Evolutionary conservation across 2,329 filamentous ascomycete genomes (phyloP), one percentile per base, ranked within the genome.

Genomic region (Pseudogymnoascus destructans): DNA sequence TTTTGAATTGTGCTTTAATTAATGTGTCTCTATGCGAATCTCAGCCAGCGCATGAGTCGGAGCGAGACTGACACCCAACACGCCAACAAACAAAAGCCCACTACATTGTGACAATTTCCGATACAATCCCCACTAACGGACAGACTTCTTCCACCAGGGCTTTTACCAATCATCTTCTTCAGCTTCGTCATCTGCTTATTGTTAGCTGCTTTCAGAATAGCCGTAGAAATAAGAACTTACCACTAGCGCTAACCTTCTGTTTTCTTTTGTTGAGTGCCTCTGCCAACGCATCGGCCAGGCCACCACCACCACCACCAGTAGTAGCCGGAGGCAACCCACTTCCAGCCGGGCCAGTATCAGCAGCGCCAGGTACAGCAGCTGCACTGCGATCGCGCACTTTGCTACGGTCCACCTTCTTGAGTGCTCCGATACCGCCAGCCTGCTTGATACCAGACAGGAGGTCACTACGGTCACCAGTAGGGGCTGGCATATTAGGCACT

Each of bases 241-340:
- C 92, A 77, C 89, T 95, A 70, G 88, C 86, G 73, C 88, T 89
- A 70, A 96, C 92, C 77, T 95, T 95, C 72, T 89, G 83, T 77
- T 96, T 96, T 71, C 92, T 80, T 74, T 88, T 87, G 68, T 85
- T 82, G 66, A 91, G 72, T 59, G 86, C 87, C 61, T 82, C 85
- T 60, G 88, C 88, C 65, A 95, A 74, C 54, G 89, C 91, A 73
- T 86, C 89, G 19, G 89, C 89, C 79, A 96, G 81, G 33, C 82
- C 84, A 59, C 83, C 73, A 33, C 73, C 81, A 9, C 80, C 79
- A 15, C 76, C 78, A 42, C 78, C 78, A 55, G 75, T 71, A 21
- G 78, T 78, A 49, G 79, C 73, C 7, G 80, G 73, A 58, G 80
- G 73, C 60, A 77, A 65, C 36, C 75, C 77, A 64, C 75, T 77